Percentiles rank a stretch among this genome's conserved stretches.
These are phyloP conservation scores for Clonostachys solani DNA, from an alignment of 2,329 filamentous ascomycete species.

Conservation along the genomic window DNA sequence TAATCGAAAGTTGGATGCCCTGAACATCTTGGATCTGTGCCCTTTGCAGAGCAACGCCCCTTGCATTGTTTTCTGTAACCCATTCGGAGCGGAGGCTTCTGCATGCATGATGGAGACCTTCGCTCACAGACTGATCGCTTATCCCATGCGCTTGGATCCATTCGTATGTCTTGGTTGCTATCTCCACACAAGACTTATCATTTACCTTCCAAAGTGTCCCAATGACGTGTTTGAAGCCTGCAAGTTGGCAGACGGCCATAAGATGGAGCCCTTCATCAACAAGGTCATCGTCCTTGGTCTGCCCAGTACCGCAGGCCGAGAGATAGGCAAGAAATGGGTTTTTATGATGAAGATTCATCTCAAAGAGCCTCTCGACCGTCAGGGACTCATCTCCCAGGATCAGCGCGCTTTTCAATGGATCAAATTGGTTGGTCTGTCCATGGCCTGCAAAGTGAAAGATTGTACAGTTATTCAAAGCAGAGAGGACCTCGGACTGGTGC, in stretches of 20 bases:
- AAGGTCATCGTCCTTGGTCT: background rate
- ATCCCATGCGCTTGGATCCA: background rate
- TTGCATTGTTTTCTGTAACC: background rate
- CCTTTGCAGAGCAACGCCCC: background rate
- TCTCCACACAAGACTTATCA: background rate
- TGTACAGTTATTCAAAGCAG: constrained; percentile 12
- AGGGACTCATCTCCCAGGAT: background rate
- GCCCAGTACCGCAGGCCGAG: background rate
- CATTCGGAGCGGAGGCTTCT: background rate
- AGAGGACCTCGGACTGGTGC: constrained; percentile 11
- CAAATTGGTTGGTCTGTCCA: constrained; percentile 8
- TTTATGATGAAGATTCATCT: background rate
- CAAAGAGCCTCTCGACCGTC: background rate
- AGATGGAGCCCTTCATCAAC: background rate
- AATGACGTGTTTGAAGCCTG: background rate
- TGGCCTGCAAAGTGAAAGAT: constrained; percentile 38
- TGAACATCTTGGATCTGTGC: too few species aligned
- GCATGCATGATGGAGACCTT: background rate
- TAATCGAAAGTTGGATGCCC: too few species aligned
- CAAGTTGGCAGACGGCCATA: background rate
- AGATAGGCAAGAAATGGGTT: background rate
- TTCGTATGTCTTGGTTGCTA: background rate
- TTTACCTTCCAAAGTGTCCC: background rate
- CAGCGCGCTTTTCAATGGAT: background rate
- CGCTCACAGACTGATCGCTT: background rate